Evolutionary conservation across 805 yeast species (phyloP).

Genomic region (Yamadazyma ubonensis): DNA sequence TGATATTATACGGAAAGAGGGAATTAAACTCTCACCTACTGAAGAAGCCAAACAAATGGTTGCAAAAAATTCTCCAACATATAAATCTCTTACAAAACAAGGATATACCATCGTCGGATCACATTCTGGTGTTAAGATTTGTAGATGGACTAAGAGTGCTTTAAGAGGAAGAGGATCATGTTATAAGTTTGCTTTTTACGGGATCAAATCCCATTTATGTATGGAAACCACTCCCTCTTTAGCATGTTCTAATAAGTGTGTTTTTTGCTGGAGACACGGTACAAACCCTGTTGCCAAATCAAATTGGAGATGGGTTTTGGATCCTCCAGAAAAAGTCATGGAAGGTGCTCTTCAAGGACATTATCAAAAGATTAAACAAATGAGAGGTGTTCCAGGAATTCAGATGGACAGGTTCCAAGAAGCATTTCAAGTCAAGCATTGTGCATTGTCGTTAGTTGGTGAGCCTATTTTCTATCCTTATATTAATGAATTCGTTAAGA

Average conservation of each 20-base stretch:
- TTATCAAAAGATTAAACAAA: conserved; percentile 86
- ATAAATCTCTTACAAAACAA: conserved; percentile 82
- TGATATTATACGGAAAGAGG: conserved; percentile 45
- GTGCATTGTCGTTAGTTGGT: conserved; percentile 91
- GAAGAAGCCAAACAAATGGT: conserved; percentile 72
- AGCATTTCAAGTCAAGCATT: conserved; percentile 84
- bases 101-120: conserved; percentile 93
- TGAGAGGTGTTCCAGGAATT: conserved; percentile 95
- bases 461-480: conserved; percentile 94
- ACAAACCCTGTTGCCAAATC: conserved; percentile 94
- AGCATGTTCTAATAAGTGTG: conserved; percentile 94
- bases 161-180: conserved; percentile 92
- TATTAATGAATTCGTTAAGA: conserved; percentile 76
- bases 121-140: conserved; percentile 91
- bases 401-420: conserved; percentile 86
- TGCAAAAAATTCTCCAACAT: conserved; percentile 85
- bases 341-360: conserved; percentile 88
- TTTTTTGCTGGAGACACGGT: conserved; percentile 97
- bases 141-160: conserved; percentile 96
- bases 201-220: conserved; percentile 85
- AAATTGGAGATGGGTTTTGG: conserved; percentile 93
- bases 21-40: conserved; percentile 16
- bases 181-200: conserved; percentile 89
- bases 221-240: conserved; percentile 95
- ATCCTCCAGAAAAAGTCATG: conserved; percentile 78